Conservation (phyloP, 768 basidiomycete species). For the Leccinellum albellum region DNA sequence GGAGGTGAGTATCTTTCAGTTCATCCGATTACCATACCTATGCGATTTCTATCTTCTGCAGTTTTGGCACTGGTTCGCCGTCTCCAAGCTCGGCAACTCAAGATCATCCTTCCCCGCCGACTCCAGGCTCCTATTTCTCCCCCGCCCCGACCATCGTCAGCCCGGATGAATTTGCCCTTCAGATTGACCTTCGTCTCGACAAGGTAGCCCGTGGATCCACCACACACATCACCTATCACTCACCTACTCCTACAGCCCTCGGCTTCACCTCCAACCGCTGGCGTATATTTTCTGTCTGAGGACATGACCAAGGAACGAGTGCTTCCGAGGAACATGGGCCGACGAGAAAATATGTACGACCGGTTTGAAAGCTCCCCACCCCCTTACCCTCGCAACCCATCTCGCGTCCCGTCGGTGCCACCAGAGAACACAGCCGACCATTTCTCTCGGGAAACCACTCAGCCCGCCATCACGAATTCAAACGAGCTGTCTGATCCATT, state of each 20-base stretch:
- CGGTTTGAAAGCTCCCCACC: conserved; percentile 10
- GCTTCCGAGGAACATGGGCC: conserved; percentile 15
- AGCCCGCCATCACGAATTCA: background rate
- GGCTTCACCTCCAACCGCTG: background rate
- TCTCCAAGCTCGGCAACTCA: conserved; percentile 14
- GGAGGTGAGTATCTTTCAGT: conserved; percentile 21
- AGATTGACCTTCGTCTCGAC: conserved; percentile 10
- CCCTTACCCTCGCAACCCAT: background rate
- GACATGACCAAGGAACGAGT: conserved; percentile 14
- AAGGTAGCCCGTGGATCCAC: background rate
- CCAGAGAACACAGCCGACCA: conserved; percentile 5
- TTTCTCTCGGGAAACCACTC: conserved; percentile 16
- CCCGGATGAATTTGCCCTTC: conserved; percentile 13
- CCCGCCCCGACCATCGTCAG: conserved; percentile 8
- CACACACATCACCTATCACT: background rate
- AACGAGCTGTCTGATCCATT: conserved; percentile 8
- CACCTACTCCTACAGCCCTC: background rate
- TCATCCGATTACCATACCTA: background rate
- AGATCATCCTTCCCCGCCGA: conserved; percentile 12
- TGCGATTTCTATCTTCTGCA: background rate
- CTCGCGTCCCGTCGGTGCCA: background rate
- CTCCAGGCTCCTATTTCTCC: conserved; percentile 17
- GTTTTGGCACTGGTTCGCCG: conserved; percentile 8
- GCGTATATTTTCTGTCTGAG: conserved; percentile 4
- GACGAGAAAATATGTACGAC: conserved; percentile 5